Percentiles rank a stretch among this genome's conserved stretches.
These are phyloP conservation scores for Datisca glomerata DNA, from an alignment of 306 rosid genomes.

Conservation along the genomic window DNA sequence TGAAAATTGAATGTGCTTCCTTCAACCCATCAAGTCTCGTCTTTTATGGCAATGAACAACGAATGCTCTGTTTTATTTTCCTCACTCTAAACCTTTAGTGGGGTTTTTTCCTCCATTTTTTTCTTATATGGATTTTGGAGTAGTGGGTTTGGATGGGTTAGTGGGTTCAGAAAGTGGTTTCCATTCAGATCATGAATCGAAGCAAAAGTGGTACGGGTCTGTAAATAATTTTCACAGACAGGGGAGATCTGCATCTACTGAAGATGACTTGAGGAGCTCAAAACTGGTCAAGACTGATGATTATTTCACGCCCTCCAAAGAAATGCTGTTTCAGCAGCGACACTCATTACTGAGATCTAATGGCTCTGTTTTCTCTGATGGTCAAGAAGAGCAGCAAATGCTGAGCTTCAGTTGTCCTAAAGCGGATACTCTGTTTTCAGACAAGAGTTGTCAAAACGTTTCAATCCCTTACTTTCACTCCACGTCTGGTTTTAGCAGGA, in stretches of 20 bases:
- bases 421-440: constrained; percentile 29
- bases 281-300: constrained; percentile 33
- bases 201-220: constrained; percentile 61
- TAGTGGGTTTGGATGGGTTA: constrained; percentile 57
- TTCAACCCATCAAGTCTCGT: constrained; percentile 15
- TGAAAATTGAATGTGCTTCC: constrained; percentile 26
- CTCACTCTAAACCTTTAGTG: not conserved
- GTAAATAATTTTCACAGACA: constrained; percentile 31
- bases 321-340: constrained; percentile 30
- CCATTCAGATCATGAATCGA: constrained; percentile 60
- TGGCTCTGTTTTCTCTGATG: constrained; percentile 30
- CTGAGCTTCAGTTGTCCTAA: constrained; percentile 74
- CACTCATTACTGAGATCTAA: constrained; percentile 44
- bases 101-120: not conserved
- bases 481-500: constrained; percentile 34
- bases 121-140: constrained; percentile 60
- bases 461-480: constrained; percentile 21
- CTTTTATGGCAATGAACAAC: constrained; percentile 8
- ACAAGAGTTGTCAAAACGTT: constrained; percentile 21
- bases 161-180: constrained; percentile 45
- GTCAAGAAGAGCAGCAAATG: constrained; percentile 43
- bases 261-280: constrained; percentile 39
- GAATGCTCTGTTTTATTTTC: constrained; percentile 21
- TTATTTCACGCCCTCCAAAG: constrained; percentile 31
- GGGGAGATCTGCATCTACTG: constrained; percentile 48